phyloP scores from a whole-genome alignment of 2,329 filamentous ascomycete species.

The Aspergillus tubingensis region DNA sequence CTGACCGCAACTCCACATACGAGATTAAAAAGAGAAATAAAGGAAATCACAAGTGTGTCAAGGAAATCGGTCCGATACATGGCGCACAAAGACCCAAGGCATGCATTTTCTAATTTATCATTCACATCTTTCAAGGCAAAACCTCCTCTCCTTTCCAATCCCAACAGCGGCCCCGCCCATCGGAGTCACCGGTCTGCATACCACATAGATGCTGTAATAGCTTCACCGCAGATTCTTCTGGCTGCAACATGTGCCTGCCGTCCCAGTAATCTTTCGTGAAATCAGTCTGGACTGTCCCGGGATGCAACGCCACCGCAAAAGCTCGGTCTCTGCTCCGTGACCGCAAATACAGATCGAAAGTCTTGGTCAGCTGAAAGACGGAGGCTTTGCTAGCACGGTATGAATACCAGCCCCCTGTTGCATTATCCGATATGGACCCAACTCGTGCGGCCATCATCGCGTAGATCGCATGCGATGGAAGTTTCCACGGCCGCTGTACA shows the following conservation, averaged over 20 bases:
- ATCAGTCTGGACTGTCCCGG: slow-evolving; percentile 76
- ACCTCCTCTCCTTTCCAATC: slow-evolving; percentile 70
- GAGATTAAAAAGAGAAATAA: not conserved
- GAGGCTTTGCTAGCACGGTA: slow-evolving; percentile 77
- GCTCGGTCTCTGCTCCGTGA: slow-evolving; percentile 62
- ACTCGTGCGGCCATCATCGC: slow-evolving; percentile 78
- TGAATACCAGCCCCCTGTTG: slow-evolving; percentile 76
- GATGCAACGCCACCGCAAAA: slow-evolving; percentile 71
- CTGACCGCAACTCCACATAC: not conserved
- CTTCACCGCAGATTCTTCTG: slow-evolving; percentile 66
- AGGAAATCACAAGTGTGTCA: not conserved
- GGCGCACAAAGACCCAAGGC: not conserved
- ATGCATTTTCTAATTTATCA: not conserved
- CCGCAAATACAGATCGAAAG: slow-evolving; percentile 67
- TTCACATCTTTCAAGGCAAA: slow-evolving; percentile 47
- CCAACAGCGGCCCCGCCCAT: slow-evolving; percentile 65
- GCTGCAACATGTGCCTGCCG: slow-evolving; percentile 67
- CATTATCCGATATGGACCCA: slow-evolving; percentile 72
- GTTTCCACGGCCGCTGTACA: slow-evolving; percentile 28
- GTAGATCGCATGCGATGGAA: slow-evolving; percentile 63
- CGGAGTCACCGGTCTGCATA: slow-evolving; percentile 39
- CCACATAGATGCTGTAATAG: slow-evolving; percentile 61
- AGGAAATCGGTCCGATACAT: not conserved
- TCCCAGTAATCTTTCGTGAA: slow-evolving; percentile 73
- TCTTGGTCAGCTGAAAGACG: slow-evolving; percentile 70